These are phyloP conservation scores for Pythium phragmiticola DNA, from an alignment of 352 stramenopile genomes.

Conservation along the genomic window DNA sequence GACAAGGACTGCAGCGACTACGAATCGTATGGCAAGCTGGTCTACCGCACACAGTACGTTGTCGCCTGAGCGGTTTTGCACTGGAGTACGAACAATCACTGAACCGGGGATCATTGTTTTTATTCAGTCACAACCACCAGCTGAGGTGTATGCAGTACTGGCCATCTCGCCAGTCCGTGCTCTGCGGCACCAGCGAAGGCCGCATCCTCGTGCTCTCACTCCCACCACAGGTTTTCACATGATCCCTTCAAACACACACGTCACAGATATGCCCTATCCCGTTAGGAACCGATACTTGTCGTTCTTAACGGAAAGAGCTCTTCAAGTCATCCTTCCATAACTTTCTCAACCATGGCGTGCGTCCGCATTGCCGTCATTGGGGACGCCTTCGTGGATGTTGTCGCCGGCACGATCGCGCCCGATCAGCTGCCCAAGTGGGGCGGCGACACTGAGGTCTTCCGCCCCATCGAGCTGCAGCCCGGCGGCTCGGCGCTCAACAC, in stretches of 20 bases:
- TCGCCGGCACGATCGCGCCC: slow-evolving; percentile 60
- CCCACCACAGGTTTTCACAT: slow-evolving; percentile 6
- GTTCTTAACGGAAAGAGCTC: slow-evolving; percentile 1
- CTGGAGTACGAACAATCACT: background rate
- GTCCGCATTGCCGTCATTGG: slow-evolving; percentile 22
- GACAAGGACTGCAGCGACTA: slow-evolving; percentile 34
- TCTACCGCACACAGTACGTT: slow-evolving; percentile 42
- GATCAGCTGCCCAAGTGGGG: slow-evolving; percentile 78
- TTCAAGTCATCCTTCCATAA: background rate
- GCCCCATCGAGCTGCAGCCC: slow-evolving; percentile 70
- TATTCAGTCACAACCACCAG: slow-evolving; percentile 14
- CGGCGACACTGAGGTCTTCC: slow-evolving; percentile 66
- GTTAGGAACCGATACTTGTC: background rate
- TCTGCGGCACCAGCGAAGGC: slow-evolving; percentile 23
- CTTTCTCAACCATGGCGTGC: background rate
- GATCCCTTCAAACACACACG: slow-evolving; percentile 1
- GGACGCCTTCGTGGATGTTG: slow-evolving; percentile 52
- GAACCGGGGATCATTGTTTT: background rate
- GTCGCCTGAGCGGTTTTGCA: background rate
- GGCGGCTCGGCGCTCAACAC: slow-evolving; percentile 85
- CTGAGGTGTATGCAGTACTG: slow-evolving; percentile 27
- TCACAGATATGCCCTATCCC: background rate
- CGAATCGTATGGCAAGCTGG: slow-evolving; percentile 44
- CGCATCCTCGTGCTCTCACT: slow-evolving; percentile 24
- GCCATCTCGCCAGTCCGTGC: slow-evolving; percentile 13